Base-by-base conservation (phyloP, 768 basidiomycete genomes). In the Strobilomyces confusus region DNA sequence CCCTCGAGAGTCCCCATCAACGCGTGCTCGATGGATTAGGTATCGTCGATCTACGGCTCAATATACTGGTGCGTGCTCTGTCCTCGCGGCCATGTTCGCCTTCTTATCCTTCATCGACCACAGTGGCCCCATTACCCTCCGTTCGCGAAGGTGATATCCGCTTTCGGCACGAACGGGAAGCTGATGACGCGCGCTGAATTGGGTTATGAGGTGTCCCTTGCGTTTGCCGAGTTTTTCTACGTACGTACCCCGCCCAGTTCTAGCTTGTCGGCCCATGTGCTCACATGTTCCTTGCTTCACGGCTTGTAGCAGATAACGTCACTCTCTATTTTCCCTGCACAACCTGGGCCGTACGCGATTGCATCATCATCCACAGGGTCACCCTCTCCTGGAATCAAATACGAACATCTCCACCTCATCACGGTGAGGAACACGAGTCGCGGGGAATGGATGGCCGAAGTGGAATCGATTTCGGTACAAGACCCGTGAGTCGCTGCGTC, bases 181-280 rank as follows among this genome's bases (percentile, higher is more conserved):
- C 51, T 58, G 4, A 34, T 68, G 22, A 63, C 56, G 36, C 65
- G 63, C 22, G 61, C 57, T 25, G 55, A 49, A 53, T 56, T 67
- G 48, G 65, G 65, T 46, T 63, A 65, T 11, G 64, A 67, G 22
- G 66, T 63, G 30, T 58, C 65, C 42, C 58, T 66, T 41, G 66
- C 65, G 9, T 67, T 67, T 57, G 63, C 66, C 48, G 66, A 66
- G 25, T 63, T 67, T n/a, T 58, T 68, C 53, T 63, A 56, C 34
- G 65, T 67, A 59, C 48, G 66, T 61, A 11, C 11, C 34, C 26
- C 19, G 26, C 25, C 43, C 26, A 8, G 30, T 46, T 57, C 48
- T 32, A 37, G 26, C 26, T 23, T 42, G 15, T 17, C 20, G 9
- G 22, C 7, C 14, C 38, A 36, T n/a, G 23, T 23, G 45, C 53